Evolutionary conservation across 108 stramenopile genomes (phyloP), one percentile per base, ranked within the genome.

Genomic region (Parietichytrium sp.): DNA sequence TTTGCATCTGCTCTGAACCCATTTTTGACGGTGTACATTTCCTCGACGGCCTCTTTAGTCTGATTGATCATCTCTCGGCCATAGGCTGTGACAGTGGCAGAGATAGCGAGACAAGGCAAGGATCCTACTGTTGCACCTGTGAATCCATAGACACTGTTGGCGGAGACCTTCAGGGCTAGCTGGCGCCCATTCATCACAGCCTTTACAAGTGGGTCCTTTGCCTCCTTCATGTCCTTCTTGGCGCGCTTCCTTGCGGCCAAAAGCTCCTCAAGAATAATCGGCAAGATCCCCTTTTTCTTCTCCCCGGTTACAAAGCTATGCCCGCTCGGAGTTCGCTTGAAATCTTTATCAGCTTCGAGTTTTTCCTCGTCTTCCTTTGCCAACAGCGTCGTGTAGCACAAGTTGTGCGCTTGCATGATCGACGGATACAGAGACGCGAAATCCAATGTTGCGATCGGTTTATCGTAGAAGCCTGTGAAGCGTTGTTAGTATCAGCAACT

Each of bases 121-220:
- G 98, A 96, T 3, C 98, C 98, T 0, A 99, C 96, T 1, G 94
- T 94, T 23, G 98, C 98, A 78, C 98, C 98, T 0, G 98, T 99
- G 87, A 99, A 99, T 2, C 98, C 98, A 83, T 99, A 99, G 10
- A 99, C 98, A 15, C 94, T 95, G 94, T 99, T 99, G 31, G 98
- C 98, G 0, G 95, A 96, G 30, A 98, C 89, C 87, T 99, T 99
- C 78, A 99, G 91, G 18, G 98, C 98, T 12, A 99, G 93, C 88
- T 97, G 98, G 13, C 98, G 93, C 48, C 98, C 98, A 84, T 99
- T 99, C 86, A 98, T 97, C 36, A 99, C 98, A 20, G 98, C 95
- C 80, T 95, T 94, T 88, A 96, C 96, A 85, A 99, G 97, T 31
- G 97, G 96, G 78, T 94, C 96, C 7, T 95, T 94, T 6, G 98